Percentiles rank a stretch among this genome's conserved stretches.
These are phyloP conservation scores for Candida tibetensis DNA, from an alignment of 805 yeast genomes.

Conservation along the genomic window DNA sequence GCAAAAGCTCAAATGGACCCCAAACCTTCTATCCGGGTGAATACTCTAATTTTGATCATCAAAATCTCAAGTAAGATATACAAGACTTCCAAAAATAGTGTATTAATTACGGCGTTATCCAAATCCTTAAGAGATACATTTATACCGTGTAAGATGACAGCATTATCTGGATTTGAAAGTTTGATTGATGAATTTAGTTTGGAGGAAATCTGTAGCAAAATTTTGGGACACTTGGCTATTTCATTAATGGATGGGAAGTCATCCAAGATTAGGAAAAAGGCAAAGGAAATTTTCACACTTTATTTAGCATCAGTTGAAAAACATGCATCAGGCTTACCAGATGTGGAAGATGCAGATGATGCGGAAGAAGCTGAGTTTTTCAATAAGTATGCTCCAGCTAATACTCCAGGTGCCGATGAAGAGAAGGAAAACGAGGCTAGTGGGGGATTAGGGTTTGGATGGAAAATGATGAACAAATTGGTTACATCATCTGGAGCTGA, in stretches of 20 bases:
- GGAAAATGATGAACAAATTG: conserved; percentile 37
- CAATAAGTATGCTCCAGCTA: conserved; percentile 21
- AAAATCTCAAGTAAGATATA: conserved; percentile 61
- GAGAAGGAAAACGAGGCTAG: conserved; percentile 11
- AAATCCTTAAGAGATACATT: conserved; percentile 80
- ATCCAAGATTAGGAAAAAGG: conserved; percentile 65
- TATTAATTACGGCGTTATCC: conserved; percentile 81
- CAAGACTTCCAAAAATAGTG: conserved; percentile 57
- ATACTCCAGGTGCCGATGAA: conserved; percentile 2
- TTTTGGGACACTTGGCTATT: conserved; percentile 82
- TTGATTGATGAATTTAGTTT: conserved; percentile 67
- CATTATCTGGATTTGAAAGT: conserved; percentile 68
- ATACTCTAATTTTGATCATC: conserved; percentile 68
- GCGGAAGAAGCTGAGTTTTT: conserved; percentile 39
- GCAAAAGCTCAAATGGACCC: conserved; percentile 83
- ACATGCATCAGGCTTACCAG: conserved; percentile 35
- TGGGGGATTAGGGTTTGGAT: conserved; percentile 25
- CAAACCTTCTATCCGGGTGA: conserved; percentile 72
- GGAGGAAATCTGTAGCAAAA: conserved; percentile 72
- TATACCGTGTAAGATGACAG: conserved; percentile 70
- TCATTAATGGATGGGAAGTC: conserved; percentile 72
- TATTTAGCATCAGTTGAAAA: conserved; percentile 45
- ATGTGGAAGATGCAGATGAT: conserved; percentile 36
- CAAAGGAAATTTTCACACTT: conserved; percentile 61
- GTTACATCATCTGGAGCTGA: conserved; percentile 27